Evolutionary conservation across 805 yeast species (phyloP).

Genomic region (Kregervanrija fluxuum): DNA sequence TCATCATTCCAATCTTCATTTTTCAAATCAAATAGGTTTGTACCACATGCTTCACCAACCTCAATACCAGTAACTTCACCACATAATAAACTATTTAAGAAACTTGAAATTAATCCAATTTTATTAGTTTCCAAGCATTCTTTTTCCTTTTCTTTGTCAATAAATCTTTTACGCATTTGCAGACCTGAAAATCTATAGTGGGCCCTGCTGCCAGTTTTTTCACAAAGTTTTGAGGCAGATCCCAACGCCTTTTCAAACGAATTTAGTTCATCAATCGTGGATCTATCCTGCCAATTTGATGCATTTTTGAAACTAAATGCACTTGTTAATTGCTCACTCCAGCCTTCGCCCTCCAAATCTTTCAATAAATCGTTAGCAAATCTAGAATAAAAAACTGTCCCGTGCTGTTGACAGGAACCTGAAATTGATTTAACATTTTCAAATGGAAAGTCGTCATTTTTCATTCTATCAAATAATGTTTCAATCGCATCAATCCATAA

Average conservation of each 20-base stretch:
- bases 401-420: constrained; percentile 92
- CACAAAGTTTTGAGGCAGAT: constrained; percentile 53
- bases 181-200: constrained; percentile 89
- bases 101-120: constrained; percentile 72
- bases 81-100: constrained; percentile 62
- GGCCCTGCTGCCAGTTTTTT: constrained; percentile 76
- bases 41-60: constrained; percentile 87
- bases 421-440: constrained; percentile 54
- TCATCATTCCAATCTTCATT: constrained; percentile 47
- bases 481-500: constrained; percentile 89
- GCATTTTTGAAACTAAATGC: constrained; percentile 61
- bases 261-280: constrained; percentile 63
- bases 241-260: constrained; percentile 56
- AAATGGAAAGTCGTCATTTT: constrained; percentile 48
- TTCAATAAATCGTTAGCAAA: constrained; percentile 36
- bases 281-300: constrained; percentile 95
- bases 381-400: constrained; percentile 74
- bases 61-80: constrained; percentile 64
- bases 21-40: constrained; percentile 77
- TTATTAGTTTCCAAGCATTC: constrained; percentile 49
- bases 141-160: constrained; percentile 40
- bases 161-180: constrained; percentile 65
- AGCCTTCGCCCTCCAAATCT: constrained; percentile 26
- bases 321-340: constrained; percentile 36
- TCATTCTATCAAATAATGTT: constrained; percentile 46